Evolutionary conservation across 2,329 filamentous ascomycete genomes (phyloP), one percentile per base, ranked within the genome.

Genomic region (Trichoderma sp.): DNA sequence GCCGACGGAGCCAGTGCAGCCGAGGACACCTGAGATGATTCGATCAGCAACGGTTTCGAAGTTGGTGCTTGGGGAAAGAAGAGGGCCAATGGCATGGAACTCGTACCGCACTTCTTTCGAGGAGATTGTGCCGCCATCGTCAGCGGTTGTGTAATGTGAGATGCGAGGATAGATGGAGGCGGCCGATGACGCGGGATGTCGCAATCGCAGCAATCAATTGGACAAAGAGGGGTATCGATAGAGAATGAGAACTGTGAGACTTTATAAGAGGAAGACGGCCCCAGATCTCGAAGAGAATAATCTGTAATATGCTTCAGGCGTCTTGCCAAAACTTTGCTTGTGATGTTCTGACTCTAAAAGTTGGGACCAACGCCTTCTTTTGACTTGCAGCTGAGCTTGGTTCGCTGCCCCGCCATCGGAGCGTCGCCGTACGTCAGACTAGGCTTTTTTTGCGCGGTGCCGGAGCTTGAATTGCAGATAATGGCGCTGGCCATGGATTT

Each of bases 31-130:
- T 89, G 69, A 7, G 39, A 9, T 39, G 34, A 5, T 14, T 4
- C 34, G 3, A 39, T 39, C 14, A 6, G 44, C 30, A 28, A 14
- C 2, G 3, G 52, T 50, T 24, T 58, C 28, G 15, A 28, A 44
- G 17, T 3, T 19, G 9, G 17, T 30, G 1, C 17, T 17, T 0
- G 6, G 5, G 15, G 26, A 41, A 24, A 30, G 7, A 61, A 61
- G 55, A 63, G 17, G n/a, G 26, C 2, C 14, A 28, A 12, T 34
- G 19, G 14, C 15, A 9, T n/a, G n/a, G n/a, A n/a, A n/a, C n/a
- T 75, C 82, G 66, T 80, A 85, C 83, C 83, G 79, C 83, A 85
- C 76, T 85, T 87, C 80, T 86, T 87, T 66, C 45, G 57, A 51
- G 79, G 77, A 55, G 83, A 82, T 68, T 84, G 45, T 21, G 57